Percentiles rank a stretch among this genome's conserved stretches.
Conservation (phyloP, 768 basidiomycete genomes). For the Lactarius sp. region DNA sequence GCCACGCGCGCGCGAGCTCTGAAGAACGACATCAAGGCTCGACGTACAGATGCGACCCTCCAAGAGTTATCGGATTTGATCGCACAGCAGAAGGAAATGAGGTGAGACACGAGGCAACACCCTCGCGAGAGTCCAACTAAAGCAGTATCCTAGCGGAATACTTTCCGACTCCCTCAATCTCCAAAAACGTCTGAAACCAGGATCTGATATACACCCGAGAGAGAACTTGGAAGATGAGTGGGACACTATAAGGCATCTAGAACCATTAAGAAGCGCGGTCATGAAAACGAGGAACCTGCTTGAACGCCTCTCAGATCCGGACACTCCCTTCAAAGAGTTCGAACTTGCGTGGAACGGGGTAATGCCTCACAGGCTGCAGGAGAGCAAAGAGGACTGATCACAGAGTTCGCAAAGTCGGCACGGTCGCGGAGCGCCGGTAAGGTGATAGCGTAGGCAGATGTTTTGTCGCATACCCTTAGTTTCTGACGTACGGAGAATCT, state of each 20-base stretch:
- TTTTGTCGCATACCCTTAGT: background rate
- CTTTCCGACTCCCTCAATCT: background rate
- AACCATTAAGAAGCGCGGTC: constrained; percentile 3
- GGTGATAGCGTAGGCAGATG: background rate
- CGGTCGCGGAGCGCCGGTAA: background rate
- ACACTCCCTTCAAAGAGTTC: constrained; percentile 5
- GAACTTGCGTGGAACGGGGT: constrained; percentile 16
- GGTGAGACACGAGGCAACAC: background rate
- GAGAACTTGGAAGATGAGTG: background rate
- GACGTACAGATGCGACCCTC: background rate
- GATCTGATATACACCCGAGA: background rate
- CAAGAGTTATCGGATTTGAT: constrained; percentile 9
- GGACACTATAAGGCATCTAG: background rate
- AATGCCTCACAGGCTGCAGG: constrained; percentile 4
- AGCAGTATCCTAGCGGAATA: background rate
- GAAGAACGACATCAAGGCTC: constrained; percentile 5
- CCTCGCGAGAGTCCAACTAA: background rate
- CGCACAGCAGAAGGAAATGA: background rate
- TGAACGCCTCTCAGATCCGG: background rate
- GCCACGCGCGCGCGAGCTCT: background rate
- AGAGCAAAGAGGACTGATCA: background rate
- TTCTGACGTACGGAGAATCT: background rate
- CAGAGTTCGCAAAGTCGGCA: background rate
- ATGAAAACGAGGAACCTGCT: constrained; percentile 4
- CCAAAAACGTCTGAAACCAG: background rate